phyloP scores from a whole-genome alignment of 1,139 yeast species.

The Meyerozyma sp. region DNA sequence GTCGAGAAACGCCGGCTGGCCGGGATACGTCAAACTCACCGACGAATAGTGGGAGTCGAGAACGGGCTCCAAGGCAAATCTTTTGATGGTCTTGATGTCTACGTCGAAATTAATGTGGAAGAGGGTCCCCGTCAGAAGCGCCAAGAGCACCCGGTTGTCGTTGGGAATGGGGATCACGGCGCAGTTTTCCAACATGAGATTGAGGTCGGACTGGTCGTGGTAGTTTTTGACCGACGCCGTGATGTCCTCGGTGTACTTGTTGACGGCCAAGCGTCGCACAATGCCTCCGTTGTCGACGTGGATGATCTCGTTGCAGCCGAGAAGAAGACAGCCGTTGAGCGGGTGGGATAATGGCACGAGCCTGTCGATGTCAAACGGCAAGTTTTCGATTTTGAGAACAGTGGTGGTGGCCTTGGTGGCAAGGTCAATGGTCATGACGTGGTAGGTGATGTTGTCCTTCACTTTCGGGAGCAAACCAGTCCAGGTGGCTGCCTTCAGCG shows the following conservation, averaged over 20 bases:
- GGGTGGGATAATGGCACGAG: constrained; percentile 63
- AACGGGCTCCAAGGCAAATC: constrained; percentile 25
- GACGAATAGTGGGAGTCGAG: constrained; percentile 16
- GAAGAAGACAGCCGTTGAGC: constrained; percentile 62
- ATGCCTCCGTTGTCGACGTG: constrained; percentile 85
- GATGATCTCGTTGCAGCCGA: constrained; percentile 74
- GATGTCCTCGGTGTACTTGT: constrained; percentile 45
- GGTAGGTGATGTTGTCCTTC: constrained; percentile 60
- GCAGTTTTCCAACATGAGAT: constrained; percentile 56
- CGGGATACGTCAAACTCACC: constrained; percentile 24
- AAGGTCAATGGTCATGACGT: constrained; percentile 63
- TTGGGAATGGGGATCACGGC: constrained; percentile 41
- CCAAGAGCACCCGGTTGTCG: constrained; percentile 48
- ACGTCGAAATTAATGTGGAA: constrained; percentile 48
- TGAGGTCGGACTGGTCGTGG: constrained; percentile 48
- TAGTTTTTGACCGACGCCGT: constrained; percentile 46
- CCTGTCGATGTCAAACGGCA: constrained; percentile 73
- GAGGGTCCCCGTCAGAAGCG: constrained; percentile 48
- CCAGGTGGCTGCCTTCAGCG: constrained; percentile 65
- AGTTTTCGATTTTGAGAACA: constrained; percentile 54
- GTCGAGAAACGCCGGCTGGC: constrained; percentile 30
- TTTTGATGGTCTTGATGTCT: constrained; percentile 42
- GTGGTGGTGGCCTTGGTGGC: constrained; percentile 60
- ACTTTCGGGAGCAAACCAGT: constrained; percentile 60
- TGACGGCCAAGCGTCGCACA: constrained; percentile 60